Base-by-base conservation (phyloP, 768 basidiomycete genomes). In the Kwoniella sp. region DNA sequence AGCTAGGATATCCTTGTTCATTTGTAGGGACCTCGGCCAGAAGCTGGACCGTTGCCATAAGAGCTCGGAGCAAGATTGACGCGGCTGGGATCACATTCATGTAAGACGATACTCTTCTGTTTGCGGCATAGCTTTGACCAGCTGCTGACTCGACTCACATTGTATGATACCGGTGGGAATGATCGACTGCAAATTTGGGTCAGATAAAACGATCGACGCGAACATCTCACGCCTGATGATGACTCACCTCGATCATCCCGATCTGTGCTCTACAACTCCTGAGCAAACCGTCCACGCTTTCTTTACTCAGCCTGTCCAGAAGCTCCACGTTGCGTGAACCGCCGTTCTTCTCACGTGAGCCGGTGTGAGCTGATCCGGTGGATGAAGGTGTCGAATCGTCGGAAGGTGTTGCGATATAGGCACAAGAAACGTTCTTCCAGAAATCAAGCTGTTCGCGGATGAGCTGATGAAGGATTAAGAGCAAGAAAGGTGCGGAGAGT, bases 1-100 rank as follows among this genome's bases (percentile, higher is more conserved):
- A 53, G 25, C 36, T 47, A 0, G 71, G 71, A 61, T 73, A 73
- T 2, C 71, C 69, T 52, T 73, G 71, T 46, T 73, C 71, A 36
- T 65, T 66, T 37, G 57, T 60, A 0, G 71, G 71, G 9, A 73
- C 64, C 44, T 73, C 71, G 1, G 71, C 63, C n/a, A 73, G 36
- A 12, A 73, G 60, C 48, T 65, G 69, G 15, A 62, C 58, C 19
- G 58, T 60, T 1, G 69, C 63, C 9, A 68, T 66, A 26, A 70
- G 29, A 6, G 65, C 66, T 21, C 71, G 46, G 0, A 73, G 33
- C 19, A 73, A 55, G 24, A 68, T 48, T 0, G 65, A 62, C 19
- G 60, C 63, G 25, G 71, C 71, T 68, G 30, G 27, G 36, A 27
- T 19, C n/a, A 40, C 6, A 17, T 22, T 24, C 9, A 2, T 44